Conservation (phyloP, 257 asterid genomes). For the Handroanthus guayacan region DNA sequence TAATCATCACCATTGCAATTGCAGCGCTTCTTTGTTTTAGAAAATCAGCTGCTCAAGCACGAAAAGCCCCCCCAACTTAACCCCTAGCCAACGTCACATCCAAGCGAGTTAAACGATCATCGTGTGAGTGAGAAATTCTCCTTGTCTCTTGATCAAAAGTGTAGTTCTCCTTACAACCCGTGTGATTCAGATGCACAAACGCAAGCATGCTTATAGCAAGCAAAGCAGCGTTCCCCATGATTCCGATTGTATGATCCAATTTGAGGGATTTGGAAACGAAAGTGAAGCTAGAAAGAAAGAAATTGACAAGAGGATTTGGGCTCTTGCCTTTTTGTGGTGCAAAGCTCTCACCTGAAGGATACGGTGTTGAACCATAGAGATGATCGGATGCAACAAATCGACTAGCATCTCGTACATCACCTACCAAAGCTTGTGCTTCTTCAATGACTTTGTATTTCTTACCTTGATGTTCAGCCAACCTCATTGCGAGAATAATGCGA, state of each 20-base stretch:
- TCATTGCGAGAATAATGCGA: conserved; percentile 85
- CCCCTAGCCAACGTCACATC: conserved; percentile 91
- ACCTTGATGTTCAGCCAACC: conserved; percentile 97
- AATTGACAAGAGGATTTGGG: conserved; percentile 52
- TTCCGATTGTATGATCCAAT: conserved; percentile 73
- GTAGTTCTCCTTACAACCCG: conserved; percentile 55
- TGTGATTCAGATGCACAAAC: conserved; percentile 72
- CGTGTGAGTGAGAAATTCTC: conserved; percentile 46
- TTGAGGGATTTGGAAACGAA: conserved; percentile 68
- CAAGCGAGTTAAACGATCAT: conserved; percentile 47
- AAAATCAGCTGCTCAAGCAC: conserved; percentile 29
- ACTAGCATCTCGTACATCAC: conserved; percentile 73
- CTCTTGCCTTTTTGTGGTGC: conserved; percentile 45
- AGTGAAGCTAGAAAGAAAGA: conserved; percentile 58
- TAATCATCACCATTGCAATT: conserved; percentile 20
- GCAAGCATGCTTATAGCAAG: conserved; percentile 90
- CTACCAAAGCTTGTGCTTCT: conserved; percentile 90
- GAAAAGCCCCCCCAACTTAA: conserved; percentile 32
- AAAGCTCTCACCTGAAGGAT: conserved; percentile 46
- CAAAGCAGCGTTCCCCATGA: conserved; percentile 89
- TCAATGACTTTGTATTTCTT: conserved; percentile 89
- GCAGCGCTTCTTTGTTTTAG: conserved; percentile 28
- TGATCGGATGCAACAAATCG: conserved; percentile 65
- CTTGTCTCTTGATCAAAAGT: conserved; percentile 45
- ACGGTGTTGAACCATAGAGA: conserved; percentile 51